Base-by-base conservation (phyloP, 164 flowering plant genomes). In the Magnolia officinalis region DNA sequence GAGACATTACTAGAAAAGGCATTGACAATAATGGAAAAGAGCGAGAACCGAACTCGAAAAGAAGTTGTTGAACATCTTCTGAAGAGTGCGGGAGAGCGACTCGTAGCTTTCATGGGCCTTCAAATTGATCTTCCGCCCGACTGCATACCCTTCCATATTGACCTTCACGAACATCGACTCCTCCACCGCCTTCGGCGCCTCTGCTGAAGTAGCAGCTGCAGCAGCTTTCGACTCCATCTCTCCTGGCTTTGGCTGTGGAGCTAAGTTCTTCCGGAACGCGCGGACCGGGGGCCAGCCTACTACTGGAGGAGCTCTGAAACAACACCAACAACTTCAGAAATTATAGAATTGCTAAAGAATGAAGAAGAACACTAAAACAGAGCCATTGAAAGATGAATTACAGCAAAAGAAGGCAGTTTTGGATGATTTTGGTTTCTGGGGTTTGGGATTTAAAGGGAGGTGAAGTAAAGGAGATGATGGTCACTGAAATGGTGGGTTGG, bases 231-330 rank as follows among this genome's bases (percentile, higher is more conserved):
- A 10, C 8, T 69, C 78, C 78, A 69, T 67, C 23, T 75, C 77
- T 37, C 45, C 45, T 45, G 51, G 66, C 45, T 76, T 76, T 4
- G 68, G 51, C 7, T 64, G 59, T 16, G 58, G 52, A n/a, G 68
- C 26, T 21, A 76, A 55, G 68, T 76, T 76, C 67, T 72, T 76
- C 2, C 78, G 67, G 20, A 70, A 76, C 8, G 73, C 23, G 14
- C 78, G 21, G 18, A 76, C 73, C 50, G 73, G 78, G 1, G 78
- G 78, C 78, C 78, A 76, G 63, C 78, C 78, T n/a, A 76, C 73
- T 10, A 76, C 68, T 8, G 78, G 67, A 21, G 78, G 73, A 76
- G 73, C 73, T 68, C 78, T 76, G 63, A 70, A 69, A 31, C 24
- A 64, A 64, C 24, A 64, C 24, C 67, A 64, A 21, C 67, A 21